Percentiles rank a stretch among this genome's conserved stretches.
Conservation (phyloP, 441 rosid species). For the Croton laevigatus region DNA sequence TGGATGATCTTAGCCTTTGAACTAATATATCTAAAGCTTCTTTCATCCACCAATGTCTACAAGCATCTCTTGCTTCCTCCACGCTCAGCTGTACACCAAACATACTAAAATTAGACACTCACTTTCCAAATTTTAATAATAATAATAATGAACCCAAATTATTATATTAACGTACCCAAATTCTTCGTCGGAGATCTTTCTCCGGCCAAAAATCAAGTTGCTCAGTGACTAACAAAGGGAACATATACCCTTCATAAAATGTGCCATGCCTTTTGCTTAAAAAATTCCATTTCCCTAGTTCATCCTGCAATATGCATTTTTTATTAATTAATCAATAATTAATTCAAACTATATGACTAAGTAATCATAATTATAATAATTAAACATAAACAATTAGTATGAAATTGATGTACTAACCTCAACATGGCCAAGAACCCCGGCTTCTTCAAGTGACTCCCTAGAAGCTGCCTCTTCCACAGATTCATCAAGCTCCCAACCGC, state of each 20-base stretch:
- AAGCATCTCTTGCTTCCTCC: conserved; percentile 69
- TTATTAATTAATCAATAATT: not conserved
- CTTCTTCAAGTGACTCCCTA: conserved; percentile 84
- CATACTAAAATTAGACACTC: not conserved
- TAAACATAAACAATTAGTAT: not conserved
- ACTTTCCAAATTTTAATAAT: no score
- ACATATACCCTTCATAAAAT: conserved; percentile 86
- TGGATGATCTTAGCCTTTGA: conserved; percentile 31
- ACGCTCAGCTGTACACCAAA: conserved; percentile 47
- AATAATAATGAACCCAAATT: no score
- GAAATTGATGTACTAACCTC: conserved; percentile 42
- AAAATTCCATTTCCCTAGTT: conserved; percentile 78
- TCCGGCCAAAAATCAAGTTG: conserved; percentile 93
- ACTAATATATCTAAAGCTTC: conserved; percentile 80
- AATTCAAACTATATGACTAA: not conserved
- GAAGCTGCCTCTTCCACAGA: conserved; percentile 73
- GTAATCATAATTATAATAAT: not conserved
- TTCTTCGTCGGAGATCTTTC: conserved; percentile 56
- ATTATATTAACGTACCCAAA: conserved; percentile 50
- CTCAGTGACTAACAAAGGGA: conserved; percentile 79
- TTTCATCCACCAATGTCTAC: conserved; percentile 96
- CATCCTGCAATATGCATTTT: conserved; percentile 35
- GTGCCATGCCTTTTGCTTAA: conserved; percentile 85
- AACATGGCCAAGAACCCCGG: conserved; percentile 81
- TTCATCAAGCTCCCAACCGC: conserved; percentile 97